phyloP scores from a whole-genome alignment of 2,329 filamentous ascomycete genomes.

The Pseudopyrenochaeta lycopersici region DNA sequence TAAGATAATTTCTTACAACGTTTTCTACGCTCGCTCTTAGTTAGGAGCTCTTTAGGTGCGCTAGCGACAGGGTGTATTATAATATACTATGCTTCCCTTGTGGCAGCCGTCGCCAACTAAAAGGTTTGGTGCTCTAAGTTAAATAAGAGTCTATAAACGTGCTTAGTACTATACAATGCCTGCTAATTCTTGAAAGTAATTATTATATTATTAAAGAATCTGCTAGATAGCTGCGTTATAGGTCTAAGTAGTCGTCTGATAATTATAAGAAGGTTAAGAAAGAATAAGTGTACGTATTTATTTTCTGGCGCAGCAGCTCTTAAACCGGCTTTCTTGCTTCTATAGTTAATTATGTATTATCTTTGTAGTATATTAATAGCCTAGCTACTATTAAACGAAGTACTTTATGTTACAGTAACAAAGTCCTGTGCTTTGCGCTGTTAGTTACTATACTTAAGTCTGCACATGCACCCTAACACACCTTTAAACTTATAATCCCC shows the following conservation, averaged over 20 bases:
- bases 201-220: slow-evolving; percentile 4
- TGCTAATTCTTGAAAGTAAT: slow-evolving; percentile 6
- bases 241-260: background rate
- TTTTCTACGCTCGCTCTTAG: slow-evolving; percentile 3
- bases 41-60: background rate
- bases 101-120: slow-evolving; percentile 3
- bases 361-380: slow-evolving; percentile 3
- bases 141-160: slow-evolving; percentile 1
- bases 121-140: slow-evolving; percentile 2
- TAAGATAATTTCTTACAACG: background rate
- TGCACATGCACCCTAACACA: background rate
- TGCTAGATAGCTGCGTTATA: slow-evolving; percentile 3
- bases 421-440: slow-evolving; percentile 4
- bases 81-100: slow-evolving; percentile 1
- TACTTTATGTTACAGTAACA: background rate
- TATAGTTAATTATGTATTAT: slow-evolving; percentile 5
- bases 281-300: slow-evolving; percentile 3
- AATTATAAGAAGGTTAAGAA: slow-evolving; percentile 9
- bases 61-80: slow-evolving; percentile 2
- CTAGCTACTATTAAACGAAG: slow-evolving; percentile 1
- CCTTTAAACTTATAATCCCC: slow-evolving; percentile 11
- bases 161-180: slow-evolving; percentile 1
- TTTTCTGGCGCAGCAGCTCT: background rate
- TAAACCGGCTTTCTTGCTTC: slow-evolving; percentile 2
- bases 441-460: background rate